A percentile compares a stretch with the other conserved stretches of the same genome.
These are phyloP conservation scores for Coniochaeta sp. DNA, from an alignment of 2,329 filamentous ascomycete genomes.

Conservation along the genomic window DNA sequence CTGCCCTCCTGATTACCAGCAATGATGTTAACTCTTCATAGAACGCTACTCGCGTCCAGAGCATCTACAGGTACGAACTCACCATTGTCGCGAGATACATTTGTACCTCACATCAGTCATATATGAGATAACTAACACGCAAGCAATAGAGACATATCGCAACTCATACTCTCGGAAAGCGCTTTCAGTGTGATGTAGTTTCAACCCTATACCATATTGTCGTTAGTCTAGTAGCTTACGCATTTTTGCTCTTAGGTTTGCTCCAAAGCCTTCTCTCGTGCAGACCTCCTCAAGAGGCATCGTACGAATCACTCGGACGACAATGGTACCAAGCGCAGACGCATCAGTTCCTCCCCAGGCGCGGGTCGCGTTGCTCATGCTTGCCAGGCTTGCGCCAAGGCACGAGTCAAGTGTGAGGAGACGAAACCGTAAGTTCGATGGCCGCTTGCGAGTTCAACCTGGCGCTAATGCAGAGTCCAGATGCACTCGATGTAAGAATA, in stretches of 20 bases:
- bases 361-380: constrained; percentile 45
- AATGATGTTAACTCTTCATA: not conserved
- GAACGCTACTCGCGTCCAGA: constrained; percentile 43
- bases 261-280: constrained; percentile 46
- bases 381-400: constrained; percentile 42
- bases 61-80: constrained; percentile 34
- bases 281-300: constrained; percentile 46
- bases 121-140: not conserved
- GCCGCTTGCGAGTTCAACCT: not conserved
- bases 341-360: constrained; percentile 35
- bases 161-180: constrained; percentile 42
- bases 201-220: not conserved
- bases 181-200: constrained; percentile 34
- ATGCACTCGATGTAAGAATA: constrained; percentile 41
- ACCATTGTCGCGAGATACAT: constrained; percentile 5
- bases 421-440: constrained; percentile 31
- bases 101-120: not conserved
- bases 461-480: constrained; percentile 8
- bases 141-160: constrained; percentile 36
- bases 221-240: not conserved
- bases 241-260: constrained; percentile 29
- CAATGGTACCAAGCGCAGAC: constrained; percentile 39
- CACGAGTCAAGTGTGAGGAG: constrained; percentile 49
- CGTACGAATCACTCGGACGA: constrained; percentile 42
- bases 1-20: not conserved